Base-by-base conservation (phyloP, 2,329 filamentous ascomycete genomes). In the Pseudogymnoascus pannorum region DNA sequence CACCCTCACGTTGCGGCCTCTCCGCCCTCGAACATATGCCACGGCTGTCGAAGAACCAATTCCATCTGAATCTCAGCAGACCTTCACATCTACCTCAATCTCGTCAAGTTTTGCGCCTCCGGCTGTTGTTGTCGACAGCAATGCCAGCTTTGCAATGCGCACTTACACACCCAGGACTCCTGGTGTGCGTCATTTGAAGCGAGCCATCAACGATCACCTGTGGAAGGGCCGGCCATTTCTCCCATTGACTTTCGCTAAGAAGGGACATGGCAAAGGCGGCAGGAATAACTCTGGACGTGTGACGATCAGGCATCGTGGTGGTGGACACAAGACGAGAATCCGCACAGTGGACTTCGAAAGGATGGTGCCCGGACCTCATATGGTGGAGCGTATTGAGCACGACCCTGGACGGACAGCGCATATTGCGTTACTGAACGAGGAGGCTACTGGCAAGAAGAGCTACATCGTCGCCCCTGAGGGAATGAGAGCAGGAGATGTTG, bases 381-480 rank as follows among this genome's bases (percentile, higher is more conserved):
- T 87, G 14, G 93, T 99, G 60, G 92, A 97, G 72, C 86, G 94
- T 64, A 94, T 99, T 70, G 94, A 99, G 75, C 92, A 97, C 74
- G 95, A 99, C 70, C 94, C 94, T 0, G 91, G 91, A 66, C 88
- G 94, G 59, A 96, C 87, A 69, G 91, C 93, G 12, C 94, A 99
- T 73, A 92, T 99, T 74, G 94, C 94, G 5, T 81, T 99, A 61
- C 71, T 97, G 57, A 92, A 86, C 58, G 86, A 89, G 69, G 79
- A 91, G 66, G 82, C 85, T 57, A 93, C 88, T 0, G 83, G 86
- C 11, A 83, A 82, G 67, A 87, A 94, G 76, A 91, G 87, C 66
- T 99, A 99, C 75, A 96, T 99, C 66, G 80, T 99, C 63, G 94
- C 94, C n/a, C 85, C 94, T 0, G 94, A 99, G 68, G 94, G 94